Conservation (phyloP, 2,329 filamentous ascomycete species). For the Celoporthe dispersa region DNA sequence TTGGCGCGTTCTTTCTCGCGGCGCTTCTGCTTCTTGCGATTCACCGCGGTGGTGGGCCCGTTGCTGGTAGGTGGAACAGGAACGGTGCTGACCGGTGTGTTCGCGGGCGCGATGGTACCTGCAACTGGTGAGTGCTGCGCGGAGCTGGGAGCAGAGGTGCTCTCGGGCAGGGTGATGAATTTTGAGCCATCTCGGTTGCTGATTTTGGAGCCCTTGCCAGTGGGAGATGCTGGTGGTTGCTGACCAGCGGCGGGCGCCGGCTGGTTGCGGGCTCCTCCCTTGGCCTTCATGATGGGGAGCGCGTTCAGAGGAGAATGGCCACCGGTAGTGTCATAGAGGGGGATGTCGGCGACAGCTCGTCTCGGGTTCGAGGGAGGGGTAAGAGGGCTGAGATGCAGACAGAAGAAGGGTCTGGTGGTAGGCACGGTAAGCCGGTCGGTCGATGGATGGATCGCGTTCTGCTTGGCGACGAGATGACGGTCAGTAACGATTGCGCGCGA, state of each 20-base stretch:
- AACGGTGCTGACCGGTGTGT: conserved; percentile 36
- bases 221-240: conserved; percentile 58
- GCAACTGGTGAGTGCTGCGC: conserved; percentile 58
- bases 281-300: conserved; percentile 31
- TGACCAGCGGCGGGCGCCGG: conserved; percentile 43
- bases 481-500: conserved; percentile 13
- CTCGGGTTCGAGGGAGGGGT: conserved; percentile 21
- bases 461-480: conserved; percentile 2
- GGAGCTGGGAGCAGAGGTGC: conserved; percentile 49
- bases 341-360: conserved; percentile 26
- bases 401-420: conserved; percentile 7
- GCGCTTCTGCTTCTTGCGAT: conserved; percentile 95
- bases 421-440: background rate
- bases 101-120: conserved; percentile 39
- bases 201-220: conserved; percentile 60
- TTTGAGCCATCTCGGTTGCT: conserved; percentile 72
- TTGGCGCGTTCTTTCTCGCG: conserved; percentile 82
- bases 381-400: background rate
- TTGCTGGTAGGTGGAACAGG: conserved; percentile 29
- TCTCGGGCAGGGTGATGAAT: conserved; percentile 65
- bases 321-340: conserved; percentile 25
- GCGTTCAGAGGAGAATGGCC: conserved; percentile 15
- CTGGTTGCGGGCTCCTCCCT: conserved; percentile 40
- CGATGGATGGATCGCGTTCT: conserved; percentile 22
- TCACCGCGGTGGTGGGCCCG: conserved; percentile 57